A percentile compares a stretch with the other conserved stretches of the same genome.
phyloP scores from a whole-genome alignment of 495 filamentous ascomycete genomes.

The Astrocystis sublimbata region DNA sequence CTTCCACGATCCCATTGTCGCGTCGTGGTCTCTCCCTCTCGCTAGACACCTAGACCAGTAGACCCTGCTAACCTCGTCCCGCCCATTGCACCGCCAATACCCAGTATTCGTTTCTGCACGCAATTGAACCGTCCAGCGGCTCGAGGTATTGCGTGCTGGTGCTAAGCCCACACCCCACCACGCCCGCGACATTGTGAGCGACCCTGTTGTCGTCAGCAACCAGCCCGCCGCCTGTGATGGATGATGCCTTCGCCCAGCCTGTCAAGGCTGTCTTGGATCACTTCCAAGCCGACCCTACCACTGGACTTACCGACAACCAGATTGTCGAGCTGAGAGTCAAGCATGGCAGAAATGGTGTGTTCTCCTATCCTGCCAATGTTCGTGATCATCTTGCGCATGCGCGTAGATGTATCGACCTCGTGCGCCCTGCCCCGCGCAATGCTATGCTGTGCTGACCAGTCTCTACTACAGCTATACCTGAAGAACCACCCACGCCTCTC shows the following conservation, averaged over 20 bases:
- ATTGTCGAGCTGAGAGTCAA: constrained; percentile 62
- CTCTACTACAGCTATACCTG: constrained; percentile 70
- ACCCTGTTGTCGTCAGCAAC: background rate
- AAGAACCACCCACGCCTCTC: constrained; percentile 95
- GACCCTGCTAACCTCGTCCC: background rate
- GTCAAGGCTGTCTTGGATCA: constrained; percentile 67
- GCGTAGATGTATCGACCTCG: too few species aligned
- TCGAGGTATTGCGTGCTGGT: constrained; percentile 18
- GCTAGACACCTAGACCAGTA: background rate
- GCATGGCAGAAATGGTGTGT: constrained; percentile 84
- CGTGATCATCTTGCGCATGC: too few species aligned
- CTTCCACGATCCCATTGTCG: constrained; percentile 17
- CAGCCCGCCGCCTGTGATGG: constrained; percentile 55
- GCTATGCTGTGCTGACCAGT: constrained; percentile 25
- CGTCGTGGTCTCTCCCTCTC: constrained; percentile 12
- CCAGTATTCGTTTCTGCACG: constrained; percentile 10
- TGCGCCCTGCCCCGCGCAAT: constrained; percentile 16
- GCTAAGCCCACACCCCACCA: constrained; percentile 19
- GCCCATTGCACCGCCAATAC: constrained; percentile 1
- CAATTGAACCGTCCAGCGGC: constrained; percentile 10
- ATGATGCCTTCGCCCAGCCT: constrained; percentile 72
- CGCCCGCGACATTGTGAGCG: constrained; percentile 11
- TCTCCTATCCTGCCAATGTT: background rate
- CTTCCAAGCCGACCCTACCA: constrained; percentile 66
- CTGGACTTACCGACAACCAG: constrained; percentile 70